These are phyloP conservation scores for Tilletia indica DNA, from an alignment of 1,284 basidiomycete species.

Conservation along the genomic window DNA sequence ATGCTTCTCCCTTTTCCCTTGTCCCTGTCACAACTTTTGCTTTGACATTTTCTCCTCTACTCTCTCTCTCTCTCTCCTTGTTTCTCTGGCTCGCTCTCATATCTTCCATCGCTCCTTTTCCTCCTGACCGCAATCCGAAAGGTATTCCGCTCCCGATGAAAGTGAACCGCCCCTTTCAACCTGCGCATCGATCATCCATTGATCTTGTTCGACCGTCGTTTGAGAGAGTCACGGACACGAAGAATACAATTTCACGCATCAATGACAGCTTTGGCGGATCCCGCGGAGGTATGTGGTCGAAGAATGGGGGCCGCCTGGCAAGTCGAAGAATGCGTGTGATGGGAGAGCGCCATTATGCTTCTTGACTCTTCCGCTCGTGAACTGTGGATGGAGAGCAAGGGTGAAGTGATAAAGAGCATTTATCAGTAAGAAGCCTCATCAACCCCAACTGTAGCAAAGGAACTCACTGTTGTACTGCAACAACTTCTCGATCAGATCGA, in stretches of 20 bases:
- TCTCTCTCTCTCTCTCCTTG: slow-evolving; percentile 5
- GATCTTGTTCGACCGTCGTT: no score
- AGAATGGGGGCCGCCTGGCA: no score
- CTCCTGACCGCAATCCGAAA: no score
- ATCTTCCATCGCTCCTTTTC: no score
- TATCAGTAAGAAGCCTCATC: background rate
- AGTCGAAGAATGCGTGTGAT: no score
- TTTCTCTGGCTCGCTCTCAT: background rate
- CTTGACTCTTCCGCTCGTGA: slow-evolving; percentile 7
- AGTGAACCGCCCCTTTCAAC: no score
- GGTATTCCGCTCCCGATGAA: no score
- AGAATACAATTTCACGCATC: no score
- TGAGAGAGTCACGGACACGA: no score
- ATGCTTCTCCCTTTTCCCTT: background rate
- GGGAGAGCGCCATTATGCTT: background rate
- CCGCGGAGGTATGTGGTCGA: no score
- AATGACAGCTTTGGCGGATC: no score
- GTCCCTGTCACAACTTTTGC: background rate
- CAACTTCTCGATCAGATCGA: slow-evolving; percentile 93
- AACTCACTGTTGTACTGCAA: slow-evolving; percentile 90
- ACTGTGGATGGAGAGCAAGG: background rate
- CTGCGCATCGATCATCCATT: no score
- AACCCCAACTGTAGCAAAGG: background rate
- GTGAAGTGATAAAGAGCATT: background rate
- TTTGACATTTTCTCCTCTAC: background rate